These are phyloP conservation scores for Penicillium capsulatum DNA, from an alignment of 2,329 filamentous ascomycete genomes.

Conservation along the genomic window DNA sequence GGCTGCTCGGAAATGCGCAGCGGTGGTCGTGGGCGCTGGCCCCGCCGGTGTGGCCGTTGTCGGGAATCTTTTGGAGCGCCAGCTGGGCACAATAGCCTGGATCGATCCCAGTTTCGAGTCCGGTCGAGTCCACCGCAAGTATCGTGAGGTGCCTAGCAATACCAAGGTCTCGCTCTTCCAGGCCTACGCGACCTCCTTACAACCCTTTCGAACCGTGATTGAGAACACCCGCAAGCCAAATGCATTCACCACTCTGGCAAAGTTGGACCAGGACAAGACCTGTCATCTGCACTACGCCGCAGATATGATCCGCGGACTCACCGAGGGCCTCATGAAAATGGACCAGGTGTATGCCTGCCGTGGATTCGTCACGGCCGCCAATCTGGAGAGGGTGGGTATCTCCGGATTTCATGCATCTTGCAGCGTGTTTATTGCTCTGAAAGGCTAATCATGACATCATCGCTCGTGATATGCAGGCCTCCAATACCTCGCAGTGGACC, in stretches of 20 bases:
- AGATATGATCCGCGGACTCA: slow-evolving; percentile 51
- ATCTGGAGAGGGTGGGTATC: slow-evolving; percentile 28
- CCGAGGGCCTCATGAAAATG: slow-evolving; percentile 38
- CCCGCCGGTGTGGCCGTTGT: slow-evolving; percentile 58
- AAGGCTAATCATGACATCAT: slow-evolving; percentile 13
- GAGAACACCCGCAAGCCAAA: slow-evolving; percentile 49
- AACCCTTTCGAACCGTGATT: slow-evolving; percentile 52
- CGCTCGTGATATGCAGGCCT: slow-evolving; percentile 8
- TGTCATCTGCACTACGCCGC: slow-evolving; percentile 57
- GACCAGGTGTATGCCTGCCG: slow-evolving; percentile 33
- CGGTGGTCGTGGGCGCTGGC: slow-evolving; percentile 57
- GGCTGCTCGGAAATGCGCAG: slow-evolving; percentile 43
- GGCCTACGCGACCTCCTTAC: slow-evolving; percentile 52
- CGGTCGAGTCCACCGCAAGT: slow-evolving; percentile 51
- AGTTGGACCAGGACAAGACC: slow-evolving; percentile 54
- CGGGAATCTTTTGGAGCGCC: slow-evolving; percentile 58
- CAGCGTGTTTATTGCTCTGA: neutral
- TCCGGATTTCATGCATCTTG: neutral
- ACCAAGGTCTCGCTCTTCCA: slow-evolving; percentile 60
- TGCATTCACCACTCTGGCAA: slow-evolving; percentile 51
- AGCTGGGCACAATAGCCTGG: slow-evolving; percentile 54
- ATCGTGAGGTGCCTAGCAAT: slow-evolving; percentile 61
- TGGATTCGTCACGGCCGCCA: slow-evolving; percentile 35
- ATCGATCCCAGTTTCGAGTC: slow-evolving; percentile 55
- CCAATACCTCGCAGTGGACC: slow-evolving; percentile 31